A percentile compares a stretch with the other conserved stretches of the same genome.
Evolutionary conservation across 306 rosid genomes (phyloP).

Genomic region (Quercus robur): DNA sequence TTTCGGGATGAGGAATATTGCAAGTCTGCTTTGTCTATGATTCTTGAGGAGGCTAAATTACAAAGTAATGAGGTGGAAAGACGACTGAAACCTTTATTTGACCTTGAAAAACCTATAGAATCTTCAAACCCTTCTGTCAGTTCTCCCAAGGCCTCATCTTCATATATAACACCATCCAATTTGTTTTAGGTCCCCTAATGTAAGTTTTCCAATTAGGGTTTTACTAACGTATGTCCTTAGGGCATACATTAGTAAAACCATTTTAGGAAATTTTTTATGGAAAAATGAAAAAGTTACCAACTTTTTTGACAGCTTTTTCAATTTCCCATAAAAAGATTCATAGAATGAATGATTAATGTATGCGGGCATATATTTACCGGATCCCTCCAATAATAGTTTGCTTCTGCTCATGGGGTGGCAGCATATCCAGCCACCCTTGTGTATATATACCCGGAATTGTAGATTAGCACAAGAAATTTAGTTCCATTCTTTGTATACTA

Average conservation of each 20-base stretch:
- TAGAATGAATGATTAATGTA: too few species aligned
- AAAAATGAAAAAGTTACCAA: too few species aligned
- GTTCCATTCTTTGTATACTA: conserved; percentile 67
- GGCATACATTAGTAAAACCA: too few species aligned
- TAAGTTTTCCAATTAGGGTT: conserved; percentile 26
- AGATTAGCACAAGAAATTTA: conserved; percentile 40
- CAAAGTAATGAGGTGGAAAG: conserved; percentile 70
- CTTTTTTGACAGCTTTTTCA: too few species aligned
- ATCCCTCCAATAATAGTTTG: conserved; percentile 26
- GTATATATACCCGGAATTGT: conserved; percentile 47
- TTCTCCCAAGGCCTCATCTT: conserved; percentile 30
- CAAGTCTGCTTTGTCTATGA: conserved; percentile 66
- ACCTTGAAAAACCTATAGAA: conserved; percentile 43
- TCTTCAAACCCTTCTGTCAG: conserved; percentile 26
- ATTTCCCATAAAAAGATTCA: too few species aligned
- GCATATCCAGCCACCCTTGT: conserved; percentile 28
- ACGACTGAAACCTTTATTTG: conserved; percentile 73
- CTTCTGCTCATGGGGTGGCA: conserved; percentile 44
- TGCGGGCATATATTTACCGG: too few species aligned
- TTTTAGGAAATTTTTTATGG: too few species aligned
- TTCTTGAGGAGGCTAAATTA: conserved; percentile 52
- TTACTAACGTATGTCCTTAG: background rate
- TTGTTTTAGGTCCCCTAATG: conserved; percentile 27
- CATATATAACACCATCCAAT: conserved; percentile 28
- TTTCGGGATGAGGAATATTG: conserved; percentile 81